phyloP scores from a whole-genome alignment of 2,329 filamentous ascomycete genomes.

The Aspergillus sergii region DNA sequence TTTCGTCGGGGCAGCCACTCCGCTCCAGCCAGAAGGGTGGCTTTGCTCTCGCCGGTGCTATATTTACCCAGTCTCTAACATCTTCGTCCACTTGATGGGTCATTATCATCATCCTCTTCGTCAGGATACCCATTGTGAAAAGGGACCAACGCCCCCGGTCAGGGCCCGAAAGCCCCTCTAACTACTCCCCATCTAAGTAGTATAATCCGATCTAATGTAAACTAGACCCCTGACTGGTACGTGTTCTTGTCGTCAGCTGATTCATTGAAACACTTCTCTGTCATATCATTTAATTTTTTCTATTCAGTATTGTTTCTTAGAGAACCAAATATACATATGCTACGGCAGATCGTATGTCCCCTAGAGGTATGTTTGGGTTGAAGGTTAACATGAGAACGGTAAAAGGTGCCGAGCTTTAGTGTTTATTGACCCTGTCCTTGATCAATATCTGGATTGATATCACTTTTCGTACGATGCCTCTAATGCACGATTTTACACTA shows the following conservation, averaged over 20 bases:
- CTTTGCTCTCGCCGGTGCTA: not conserved
- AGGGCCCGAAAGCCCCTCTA: slow-evolving; percentile 16
- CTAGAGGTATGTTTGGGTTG: not conserved
- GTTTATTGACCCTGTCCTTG: not conserved
- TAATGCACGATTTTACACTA: not conserved
- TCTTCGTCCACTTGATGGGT: not conserved
- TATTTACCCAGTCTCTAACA: not conserved
- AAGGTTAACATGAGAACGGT: not conserved
- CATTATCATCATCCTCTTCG: slow-evolving; percentile 7
- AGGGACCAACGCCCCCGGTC: slow-evolving; percentile 13
- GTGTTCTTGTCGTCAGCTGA: slow-evolving; percentile 25
- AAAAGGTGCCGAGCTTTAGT: not conserved
- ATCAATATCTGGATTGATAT: not conserved
- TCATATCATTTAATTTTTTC: not conserved
- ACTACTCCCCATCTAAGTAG: slow-evolving; percentile 4
- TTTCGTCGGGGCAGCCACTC: not conserved
- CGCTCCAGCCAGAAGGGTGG: not conserved
- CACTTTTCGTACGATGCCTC: not conserved
- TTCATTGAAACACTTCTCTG: not conserved
- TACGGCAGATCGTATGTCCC: not conserved
- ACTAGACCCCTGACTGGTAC: slow-evolving; percentile 21
- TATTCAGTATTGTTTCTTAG: not conserved
- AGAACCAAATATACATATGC: not conserved
- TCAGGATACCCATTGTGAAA: not conserved
- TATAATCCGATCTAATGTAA: slow-evolving; percentile 11